Percentiles rank a stretch among this genome's conserved stretches.
Conservation (phyloP, 1,284 basidiomycete genomes). For the Trichosporon sp. region DNA sequence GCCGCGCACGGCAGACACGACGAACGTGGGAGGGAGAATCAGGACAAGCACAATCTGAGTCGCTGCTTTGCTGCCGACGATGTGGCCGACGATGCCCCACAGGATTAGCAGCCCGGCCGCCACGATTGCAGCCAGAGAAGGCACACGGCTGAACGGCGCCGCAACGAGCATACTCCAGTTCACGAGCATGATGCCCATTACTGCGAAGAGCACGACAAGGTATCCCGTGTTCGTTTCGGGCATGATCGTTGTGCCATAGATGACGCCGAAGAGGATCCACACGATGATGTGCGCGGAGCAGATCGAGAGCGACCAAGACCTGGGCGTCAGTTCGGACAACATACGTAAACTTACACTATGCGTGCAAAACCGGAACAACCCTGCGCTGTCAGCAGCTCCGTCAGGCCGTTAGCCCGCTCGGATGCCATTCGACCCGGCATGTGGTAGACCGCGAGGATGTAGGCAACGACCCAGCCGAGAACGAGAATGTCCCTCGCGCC, state of each 20-base stretch:
- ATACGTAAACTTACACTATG: background rate
- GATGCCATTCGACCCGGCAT: conserved; percentile 62
- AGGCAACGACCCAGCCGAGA: conserved; percentile 63
- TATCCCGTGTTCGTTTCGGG: conserved; percentile 59
- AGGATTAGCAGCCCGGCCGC: background rate
- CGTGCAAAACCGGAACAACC: conserved; percentile 56
- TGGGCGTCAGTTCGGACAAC: conserved; percentile 42
- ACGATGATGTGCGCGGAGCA: conserved; percentile 60
- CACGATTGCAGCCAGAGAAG: conserved; percentile 28
- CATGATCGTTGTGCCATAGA: conserved; percentile 67
- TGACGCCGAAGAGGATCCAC: conserved; percentile 61
- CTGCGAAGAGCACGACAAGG: conserved; percentile 61
- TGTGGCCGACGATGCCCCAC: conserved; percentile 61
- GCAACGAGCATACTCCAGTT: conserved; percentile 34
- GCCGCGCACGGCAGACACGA: conserved; percentile 63
- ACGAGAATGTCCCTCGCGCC: conserved; percentile 61
- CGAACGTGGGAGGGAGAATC: conserved; percentile 69
- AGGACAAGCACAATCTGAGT: conserved; percentile 59
- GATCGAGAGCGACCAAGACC: conserved; percentile 58
- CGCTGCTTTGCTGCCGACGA: conserved; percentile 55
- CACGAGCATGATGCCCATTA: conserved; percentile 55
- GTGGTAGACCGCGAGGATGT: conserved; percentile 66
- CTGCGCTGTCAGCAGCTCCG: conserved; percentile 68
- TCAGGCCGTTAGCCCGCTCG: conserved; percentile 60
- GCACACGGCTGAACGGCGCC: conserved; percentile 27